A percentile compares a stretch with the other conserved stretches of the same genome.
Conservation (phyloP, 257 asterid species). For the Linaria vulgaris region DNA sequence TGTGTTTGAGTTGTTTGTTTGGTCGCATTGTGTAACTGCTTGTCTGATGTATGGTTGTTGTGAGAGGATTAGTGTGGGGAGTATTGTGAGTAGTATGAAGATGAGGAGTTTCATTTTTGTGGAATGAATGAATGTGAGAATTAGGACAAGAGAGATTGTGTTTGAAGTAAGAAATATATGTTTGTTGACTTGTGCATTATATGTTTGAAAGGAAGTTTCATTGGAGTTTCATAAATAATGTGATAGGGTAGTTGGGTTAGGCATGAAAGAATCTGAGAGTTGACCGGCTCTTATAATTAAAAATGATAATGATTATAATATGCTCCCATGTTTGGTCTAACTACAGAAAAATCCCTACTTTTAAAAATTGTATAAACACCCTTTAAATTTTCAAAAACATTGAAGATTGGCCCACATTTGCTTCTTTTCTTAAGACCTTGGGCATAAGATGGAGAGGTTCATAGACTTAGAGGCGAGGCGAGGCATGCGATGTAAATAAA, state of each 20-base stretch:
- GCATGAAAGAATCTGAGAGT: background rate
- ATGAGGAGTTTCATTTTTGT: conserved; percentile 39
- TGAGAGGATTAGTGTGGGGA: conserved; percentile 36
- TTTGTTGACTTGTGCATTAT: background rate
- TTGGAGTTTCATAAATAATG: conserved; percentile 7
- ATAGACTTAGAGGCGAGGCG: no score
- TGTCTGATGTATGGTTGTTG: conserved; percentile 69
- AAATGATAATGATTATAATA: no score
- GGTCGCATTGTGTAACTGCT: conserved; percentile 27
- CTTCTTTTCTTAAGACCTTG: no score
- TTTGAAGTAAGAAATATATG: background rate
- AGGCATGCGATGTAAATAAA: no score
- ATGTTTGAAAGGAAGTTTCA: conserved; percentile 15
- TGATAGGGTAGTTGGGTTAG: background rate
- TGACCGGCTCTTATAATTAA: background rate
- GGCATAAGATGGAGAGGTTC: no score
- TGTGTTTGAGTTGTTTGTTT: conserved; percentile 37
- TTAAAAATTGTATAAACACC: no score
- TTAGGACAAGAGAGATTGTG: background rate
- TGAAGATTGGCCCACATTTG: no score
- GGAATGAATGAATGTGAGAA: conserved; percentile 6
- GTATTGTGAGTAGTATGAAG: conserved; percentile 32
- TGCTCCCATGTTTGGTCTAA: no score
- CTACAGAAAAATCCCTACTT: no score
- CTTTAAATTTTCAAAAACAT: no score